Evolutionary conservation across 176 grass and related monocot species (phyloP).

Genomic region (Thinopyrum elongatum): DNA sequence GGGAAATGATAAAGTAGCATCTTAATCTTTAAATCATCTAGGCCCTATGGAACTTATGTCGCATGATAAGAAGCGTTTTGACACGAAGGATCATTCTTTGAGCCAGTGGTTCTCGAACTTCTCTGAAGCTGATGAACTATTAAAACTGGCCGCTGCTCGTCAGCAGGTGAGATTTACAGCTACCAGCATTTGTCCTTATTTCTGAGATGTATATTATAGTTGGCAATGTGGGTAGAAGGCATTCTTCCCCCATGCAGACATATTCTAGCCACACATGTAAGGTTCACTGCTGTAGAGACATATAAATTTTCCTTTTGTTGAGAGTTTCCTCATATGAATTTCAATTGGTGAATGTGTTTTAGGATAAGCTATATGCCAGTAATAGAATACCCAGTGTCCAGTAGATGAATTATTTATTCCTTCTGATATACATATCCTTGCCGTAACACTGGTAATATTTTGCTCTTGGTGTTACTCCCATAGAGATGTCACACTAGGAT

Average conservation of each 20-base stretch:
- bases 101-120: slow-evolving; percentile 88
- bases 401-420: background rate
- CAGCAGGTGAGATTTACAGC: slow-evolving; percentile 63
- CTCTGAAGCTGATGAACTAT: slow-evolving; percentile 94
- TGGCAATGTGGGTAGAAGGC: background rate
- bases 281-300: background rate
- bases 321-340: background rate
- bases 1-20: background rate
- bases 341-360: background rate
- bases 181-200: slow-evolving; percentile 13
- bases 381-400: background rate
- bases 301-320: background rate
- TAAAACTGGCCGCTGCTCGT: slow-evolving; percentile 87
- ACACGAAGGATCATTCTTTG: slow-evolving; percentile 85
- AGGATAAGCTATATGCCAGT: background rate
- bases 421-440: background rate
- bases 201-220: background rate
- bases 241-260: background rate
- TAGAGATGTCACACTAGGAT: background rate
- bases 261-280: background rate
- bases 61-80: slow-evolving; percentile 75
- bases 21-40: slow-evolving; percentile 23
- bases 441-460: background rate
- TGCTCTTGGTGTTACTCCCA: background rate
- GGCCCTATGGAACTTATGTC: slow-evolving; percentile 41